phyloP scores from a whole-genome alignment of 225 moss, liverwort and hornwort species.

The Bryoerythrophyllum caledonicum region DNA sequence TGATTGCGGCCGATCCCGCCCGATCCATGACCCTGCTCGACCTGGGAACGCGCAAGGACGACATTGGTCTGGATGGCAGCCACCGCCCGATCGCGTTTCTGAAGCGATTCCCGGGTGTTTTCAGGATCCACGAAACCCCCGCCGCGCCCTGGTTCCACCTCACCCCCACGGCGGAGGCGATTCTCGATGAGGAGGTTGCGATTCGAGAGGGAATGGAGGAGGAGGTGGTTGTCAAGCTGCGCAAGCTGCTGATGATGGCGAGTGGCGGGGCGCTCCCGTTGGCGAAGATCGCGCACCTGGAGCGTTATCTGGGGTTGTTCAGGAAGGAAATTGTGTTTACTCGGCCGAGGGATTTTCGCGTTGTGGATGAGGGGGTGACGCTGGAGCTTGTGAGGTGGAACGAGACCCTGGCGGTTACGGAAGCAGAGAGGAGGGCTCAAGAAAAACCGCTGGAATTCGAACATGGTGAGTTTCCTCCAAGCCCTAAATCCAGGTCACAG shows the following conservation, averaged over 20 bases:
- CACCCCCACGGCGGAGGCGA: constrained; percentile 60
- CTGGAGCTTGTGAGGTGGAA: constrained; percentile 81
- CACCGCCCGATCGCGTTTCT: constrained; percentile 51
- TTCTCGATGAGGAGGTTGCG: constrained; percentile 55
- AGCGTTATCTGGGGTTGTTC: constrained; percentile 76
- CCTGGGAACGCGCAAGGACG: constrained; percentile 59
- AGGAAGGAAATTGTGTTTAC: constrained; percentile 45
- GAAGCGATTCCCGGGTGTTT: constrained; percentile 65
- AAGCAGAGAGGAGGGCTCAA: constrained; percentile 29
- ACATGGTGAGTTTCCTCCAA: constrained; percentile 26
- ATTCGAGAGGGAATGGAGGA: constrained; percentile 46
- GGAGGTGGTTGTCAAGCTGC: constrained; percentile 69
- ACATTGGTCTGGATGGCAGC: constrained; percentile 58
- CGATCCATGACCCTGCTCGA: constrained; percentile 66
- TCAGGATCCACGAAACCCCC: constrained; percentile 71
- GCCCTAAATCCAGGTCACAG: no score
- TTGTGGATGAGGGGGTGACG: constrained; percentile 57
- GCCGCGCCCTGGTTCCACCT: constrained; percentile 62
- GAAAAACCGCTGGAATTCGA: constrained; percentile 2
- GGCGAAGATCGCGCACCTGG: constrained; percentile 72
- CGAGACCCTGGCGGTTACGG: constrained; percentile 60
- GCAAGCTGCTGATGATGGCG: constrained; percentile 96
- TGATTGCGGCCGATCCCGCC: constrained; percentile 57
- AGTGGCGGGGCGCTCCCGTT: constrained; percentile 49
- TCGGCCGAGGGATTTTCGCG: constrained; percentile 69